Evolutionary conservation across 805 yeast species (phyloP).

Genomic region (Sugiyamaella qingdaonensis): DNA sequence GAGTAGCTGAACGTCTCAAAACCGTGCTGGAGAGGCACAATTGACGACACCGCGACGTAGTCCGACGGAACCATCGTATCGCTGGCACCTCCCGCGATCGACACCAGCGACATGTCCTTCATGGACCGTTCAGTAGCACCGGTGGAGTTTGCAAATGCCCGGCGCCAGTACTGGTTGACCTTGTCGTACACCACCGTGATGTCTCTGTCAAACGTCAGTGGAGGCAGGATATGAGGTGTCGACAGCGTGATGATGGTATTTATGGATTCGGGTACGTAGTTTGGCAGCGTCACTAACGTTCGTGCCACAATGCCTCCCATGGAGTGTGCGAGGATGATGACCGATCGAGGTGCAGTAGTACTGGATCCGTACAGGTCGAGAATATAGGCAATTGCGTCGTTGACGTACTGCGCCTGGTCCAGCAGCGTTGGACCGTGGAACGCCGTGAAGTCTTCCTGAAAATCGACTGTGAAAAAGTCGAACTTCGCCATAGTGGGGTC

Average conservation of each 20-base stretch:
- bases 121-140: slow-evolving; percentile 54
- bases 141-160: slow-evolving; percentile 41
- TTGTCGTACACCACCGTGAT: slow-evolving; percentile 64
- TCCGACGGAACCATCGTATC: slow-evolving; percentile 85
- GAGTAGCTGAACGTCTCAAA: slow-evolving; percentile 79
- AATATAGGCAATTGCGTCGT: slow-evolving; percentile 77
- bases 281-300: slow-evolving; percentile 71
- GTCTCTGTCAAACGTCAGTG: slow-evolving; percentile 89
- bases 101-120: slow-evolving; percentile 58
- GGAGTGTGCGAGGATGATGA: slow-evolving; percentile 79
- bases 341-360: slow-evolving; percentile 50
- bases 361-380: slow-evolving; percentile 52
- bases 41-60: slow-evolving; percentile 64
- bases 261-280: slow-evolving; percentile 62
- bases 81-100: slow-evolving; percentile 79
- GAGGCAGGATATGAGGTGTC: slow-evolving; percentile 86
- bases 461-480: slow-evolving; percentile 90
- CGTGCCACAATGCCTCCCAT: slow-evolving; percentile 96
- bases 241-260: slow-evolving; percentile 80
- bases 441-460: slow-evolving; percentile 92
- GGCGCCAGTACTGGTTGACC: slow-evolving; percentile 73
- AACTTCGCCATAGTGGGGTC: slow-evolving; percentile 3
- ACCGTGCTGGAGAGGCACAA: slow-evolving; percentile 70
- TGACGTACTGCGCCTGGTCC: slow-evolving; percentile 88
- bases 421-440: slow-evolving; percentile 89